Base-by-base conservation (phyloP, 192 early-diverging fungal species). In the Rhizophlyctis rosea region DNA sequence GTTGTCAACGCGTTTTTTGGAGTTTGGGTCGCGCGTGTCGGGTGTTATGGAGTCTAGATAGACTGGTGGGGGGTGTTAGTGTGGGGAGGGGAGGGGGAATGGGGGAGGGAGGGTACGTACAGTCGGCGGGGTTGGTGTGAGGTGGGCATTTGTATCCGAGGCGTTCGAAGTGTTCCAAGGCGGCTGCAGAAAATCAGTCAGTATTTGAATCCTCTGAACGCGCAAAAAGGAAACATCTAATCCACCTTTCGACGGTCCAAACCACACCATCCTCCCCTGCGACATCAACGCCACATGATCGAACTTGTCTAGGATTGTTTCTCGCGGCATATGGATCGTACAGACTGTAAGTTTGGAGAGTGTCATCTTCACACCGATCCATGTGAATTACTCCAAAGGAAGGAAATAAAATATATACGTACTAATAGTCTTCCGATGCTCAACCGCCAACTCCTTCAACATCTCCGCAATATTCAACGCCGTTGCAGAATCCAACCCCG, bases 281-380 rank as follows among this genome's bases (percentile, higher is more conserved):
- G 85, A 83, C 57, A 95, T 75, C 14, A 95, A 75, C 48, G 90
- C 62, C 4, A 95, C 69, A 21, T 90, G 77, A 71, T 93, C 91
- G 65, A 93, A 90, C 67, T 86, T 85, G 62, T 87, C 83, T 66
- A 95, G 88, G 50, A 92, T 75, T 55, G 87, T 77, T 25, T 90
- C 81, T 2, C 85, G 88, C 31, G 93, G 93, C 76, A 90, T 88
- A 73, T 95, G 93, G 55, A 95, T 93, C 3, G 89, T 91, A 68
- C 89, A 89, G 61, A 91, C 70, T 62, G 13, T 49, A 29, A 54
- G 11, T 9, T 34, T 0, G 1, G 47, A 23, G 21, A 60, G 24
- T 60, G n/a, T n/a, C n/a, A n/a, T n/a, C n/a, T n/a, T n/a, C n/a
- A n/a, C n/a, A n/a, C n/a, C n/a, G n/a, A n/a, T n/a, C n/a, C n/a